Evolutionary conservation across 2,329 filamentous ascomycete species (phyloP), one percentile per base, ranked within the genome.

Genomic region (Aspergillus sp.): DNA sequence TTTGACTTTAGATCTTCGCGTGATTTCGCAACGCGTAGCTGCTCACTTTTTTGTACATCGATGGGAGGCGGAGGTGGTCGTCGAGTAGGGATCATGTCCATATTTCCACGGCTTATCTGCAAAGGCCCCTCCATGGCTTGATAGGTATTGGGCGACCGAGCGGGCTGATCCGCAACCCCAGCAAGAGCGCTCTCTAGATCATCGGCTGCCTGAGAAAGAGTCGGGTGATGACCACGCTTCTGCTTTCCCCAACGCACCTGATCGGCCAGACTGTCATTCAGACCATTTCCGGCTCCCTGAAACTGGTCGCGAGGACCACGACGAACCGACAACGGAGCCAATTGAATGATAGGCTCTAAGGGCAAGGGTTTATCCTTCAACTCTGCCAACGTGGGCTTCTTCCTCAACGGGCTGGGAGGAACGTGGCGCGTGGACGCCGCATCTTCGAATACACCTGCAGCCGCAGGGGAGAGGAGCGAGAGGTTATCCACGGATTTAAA

Each of bases 291-390:
- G 12, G 31, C 46, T 52, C 50, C 45, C 29, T 57, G 36, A 22
- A 54, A 32, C 26, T 60, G 63, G 4, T 50, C 49, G 36, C 22
- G 32, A 2, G 53, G 26, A 26, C 56, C 65, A 36, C 52, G 67
- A 20, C 67, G 69, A 45, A 70, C 63, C 9, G 66, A 59, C 3
- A 73, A 59, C n/a, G 73, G 74, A 6, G 67, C 63, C 49, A 73
- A 55, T 52, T 66, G 63, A 42, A 71, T 67, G 1, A 67, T 65
- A 26, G 77, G 77, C 22, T 74, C 74, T 5, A 71, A 67, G 16
- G 78, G 77, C 5, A 80, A 69, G 7, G 77, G 76, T 54, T 79
- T 79, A 55, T 78, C 75, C 57, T 65, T 73, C 20, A 72, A 56
- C 22, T 75, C 67, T 12, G 65, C 63, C 22, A 69, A 60, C 1